Base-by-base conservation (phyloP, 441 rosid species). In the Adansonia rubrostipa region DNA sequence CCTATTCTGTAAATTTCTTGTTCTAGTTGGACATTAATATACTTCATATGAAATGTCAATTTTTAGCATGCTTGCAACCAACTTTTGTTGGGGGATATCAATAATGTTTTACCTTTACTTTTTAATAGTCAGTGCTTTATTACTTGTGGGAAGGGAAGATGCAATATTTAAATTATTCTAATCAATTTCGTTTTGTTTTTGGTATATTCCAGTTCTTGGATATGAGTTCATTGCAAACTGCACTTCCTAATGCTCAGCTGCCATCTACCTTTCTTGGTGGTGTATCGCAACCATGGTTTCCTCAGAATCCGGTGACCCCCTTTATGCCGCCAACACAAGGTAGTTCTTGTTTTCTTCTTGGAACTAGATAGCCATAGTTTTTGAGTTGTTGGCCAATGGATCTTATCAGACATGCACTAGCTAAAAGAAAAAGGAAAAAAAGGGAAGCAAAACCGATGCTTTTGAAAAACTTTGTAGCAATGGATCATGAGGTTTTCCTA, bases 221-320 rank as follows among this genome's bases (percentile, higher is more conserved):
- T 85, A 87, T 91, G 95, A 80, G 92, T 83, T 88, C 97, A 42
- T 78, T 94, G 76, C 96, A 92, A 80, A 84, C 88, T 68, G 85
- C 91, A 45, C 85, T 96, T 74, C 99, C 98, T 2, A 84, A 84
- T 82, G 79, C 83, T 56, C 86, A 88, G 71, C 58, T 88, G 68
- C 82, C 90, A 17, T 71, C 94, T 48, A 42, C 81, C 75, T 88
- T 90, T 84, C 78, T 84, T 69, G 85, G 76, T 75, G 87, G 83
- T 76, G 87, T 80, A 74, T 69, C 86, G 64, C 88, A 89, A 68
- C 85, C 93, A 56, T 92, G 97, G 99, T 90, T 91, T 81, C 82
- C 93, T 60, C 88, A 81, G 84, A 93, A 92, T 78, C 84, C 92
- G 67, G 81, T 79, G 73, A 73, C 86, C 47, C 80, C 88, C 9